phyloP scores from a whole-genome alignment of 257 asterid species.

The Przewalskia tangutica region DNA sequence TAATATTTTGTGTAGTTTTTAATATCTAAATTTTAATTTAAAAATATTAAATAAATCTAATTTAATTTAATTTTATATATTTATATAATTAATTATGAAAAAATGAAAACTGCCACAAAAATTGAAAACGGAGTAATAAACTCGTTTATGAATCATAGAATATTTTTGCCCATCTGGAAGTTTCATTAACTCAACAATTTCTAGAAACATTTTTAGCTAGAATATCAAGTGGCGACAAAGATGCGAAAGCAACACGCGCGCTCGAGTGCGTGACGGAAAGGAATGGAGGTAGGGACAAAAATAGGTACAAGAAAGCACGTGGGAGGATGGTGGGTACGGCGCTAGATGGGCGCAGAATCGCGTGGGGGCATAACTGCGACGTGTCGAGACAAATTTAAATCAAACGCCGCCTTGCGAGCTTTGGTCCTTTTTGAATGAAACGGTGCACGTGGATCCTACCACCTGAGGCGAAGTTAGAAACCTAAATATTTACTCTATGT shows the following conservation, averaged over 20 bases:
- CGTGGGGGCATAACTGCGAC: constrained; percentile 14
- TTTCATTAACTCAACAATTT: not conserved
- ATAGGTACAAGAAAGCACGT: constrained; percentile 15
- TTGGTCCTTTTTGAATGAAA: not conserved
- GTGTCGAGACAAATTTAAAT: constrained; percentile 21
- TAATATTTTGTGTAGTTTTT: too few relatives aligned
- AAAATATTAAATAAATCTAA: too few relatives aligned
- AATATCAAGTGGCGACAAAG: not conserved
- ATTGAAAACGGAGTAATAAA: too few relatives aligned
- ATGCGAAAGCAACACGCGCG: not conserved
- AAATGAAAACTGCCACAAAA: too few relatives aligned
- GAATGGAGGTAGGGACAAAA: not conserved
- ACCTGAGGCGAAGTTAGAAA: not conserved
- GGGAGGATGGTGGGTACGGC: constrained; percentile 13
- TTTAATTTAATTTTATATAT: too few relatives aligned
- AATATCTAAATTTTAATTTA: too few relatives aligned
- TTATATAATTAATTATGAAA: too few relatives aligned
- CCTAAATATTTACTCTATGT: too few relatives aligned
- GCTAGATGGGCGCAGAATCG: not conserved
- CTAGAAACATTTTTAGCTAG: not conserved
- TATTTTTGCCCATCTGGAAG: too few relatives aligned
- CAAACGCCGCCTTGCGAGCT: constrained; percentile 29
- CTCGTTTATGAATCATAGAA: too few relatives aligned
- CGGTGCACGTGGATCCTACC: constrained; percentile 25
- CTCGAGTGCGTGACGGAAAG: not conserved